phyloP scores from a whole-genome alignment of 1,139 yeast genomes.

The Taiozyma onychis region DNA sequence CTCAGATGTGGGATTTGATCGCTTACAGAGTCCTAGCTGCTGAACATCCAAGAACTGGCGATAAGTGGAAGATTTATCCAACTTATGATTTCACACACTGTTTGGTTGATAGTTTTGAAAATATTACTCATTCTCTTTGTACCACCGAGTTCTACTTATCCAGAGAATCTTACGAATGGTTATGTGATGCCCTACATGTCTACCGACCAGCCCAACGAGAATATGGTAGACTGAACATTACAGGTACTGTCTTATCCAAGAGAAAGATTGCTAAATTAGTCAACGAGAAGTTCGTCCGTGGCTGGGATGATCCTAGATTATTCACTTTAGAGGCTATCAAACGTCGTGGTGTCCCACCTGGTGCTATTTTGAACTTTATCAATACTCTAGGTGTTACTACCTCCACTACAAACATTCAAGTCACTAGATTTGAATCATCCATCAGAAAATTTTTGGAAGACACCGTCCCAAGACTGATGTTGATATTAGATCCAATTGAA shows the following conservation, averaged over 20 bases:
- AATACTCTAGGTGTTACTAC: conserved; percentile 97
- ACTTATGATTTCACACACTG: conserved; percentile 99
- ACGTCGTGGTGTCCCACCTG: conserved; percentile 99
- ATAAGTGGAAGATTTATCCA: conserved; percentile 96
- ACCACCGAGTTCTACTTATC: conserved; percentile 91
- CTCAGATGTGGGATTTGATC: conserved; percentile 99
- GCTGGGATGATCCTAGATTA: conserved; percentile 98
- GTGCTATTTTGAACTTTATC: conserved; percentile 88
- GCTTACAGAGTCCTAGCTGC: conserved; percentile 96
- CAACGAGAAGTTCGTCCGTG: conserved; percentile 74
- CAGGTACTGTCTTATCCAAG: conserved; percentile 92
- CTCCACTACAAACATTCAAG: conserved; percentile 85
- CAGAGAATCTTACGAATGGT: conserved; percentile 96
- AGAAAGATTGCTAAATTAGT: conserved; percentile 94
- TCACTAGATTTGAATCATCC: conserved; percentile 81
- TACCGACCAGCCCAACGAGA: conserved; percentile 99
- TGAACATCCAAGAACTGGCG: conserved; percentile 94
- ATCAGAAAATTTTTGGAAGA: conserved; percentile 84
- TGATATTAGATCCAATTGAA: conserved; percentile 82
- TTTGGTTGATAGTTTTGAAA: conserved; percentile 95
- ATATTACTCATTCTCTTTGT: conserved; percentile 91
- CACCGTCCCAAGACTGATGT: conserved; percentile 92
- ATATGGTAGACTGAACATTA: conserved; percentile 91
- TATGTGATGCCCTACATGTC: conserved; percentile 91
- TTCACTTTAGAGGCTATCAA: conserved; percentile 91